These are phyloP conservation scores for Eucalyptus pumila DNA, from an alignment of 345 rosid species.

Conservation along the genomic window DNA sequence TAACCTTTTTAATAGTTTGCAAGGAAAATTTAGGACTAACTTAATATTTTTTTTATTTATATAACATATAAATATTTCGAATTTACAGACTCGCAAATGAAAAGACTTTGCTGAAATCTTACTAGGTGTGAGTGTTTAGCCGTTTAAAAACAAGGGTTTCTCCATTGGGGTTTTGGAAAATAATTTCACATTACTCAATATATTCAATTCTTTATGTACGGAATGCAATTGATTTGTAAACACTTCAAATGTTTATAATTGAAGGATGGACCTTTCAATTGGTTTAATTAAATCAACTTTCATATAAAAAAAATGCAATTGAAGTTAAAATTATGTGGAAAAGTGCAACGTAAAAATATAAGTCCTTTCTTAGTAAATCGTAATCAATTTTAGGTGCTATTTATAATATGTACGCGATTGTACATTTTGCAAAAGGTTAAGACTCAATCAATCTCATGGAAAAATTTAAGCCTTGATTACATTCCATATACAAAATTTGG, in stretches of 20 bases:
- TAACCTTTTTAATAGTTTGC: neutral
- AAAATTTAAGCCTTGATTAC: neutral
- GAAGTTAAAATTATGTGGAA: neutral
- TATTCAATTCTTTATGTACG: neutral
- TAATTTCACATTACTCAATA: neutral
- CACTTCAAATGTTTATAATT: neutral
- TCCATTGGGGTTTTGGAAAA: neutral
- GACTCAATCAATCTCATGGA: neutral
- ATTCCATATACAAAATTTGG: neutral
- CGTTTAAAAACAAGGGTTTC: neutral
- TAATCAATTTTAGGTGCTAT: neutral
- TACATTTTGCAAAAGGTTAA: neutral
- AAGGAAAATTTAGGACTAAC: neutral
- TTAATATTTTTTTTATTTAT: neutral
- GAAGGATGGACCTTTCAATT: neutral
- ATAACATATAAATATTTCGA: neutral
- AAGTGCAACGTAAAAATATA: neutral
- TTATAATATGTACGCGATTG: neutral
- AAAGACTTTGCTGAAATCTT: too few relatives aligned
- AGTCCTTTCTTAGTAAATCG: neutral
- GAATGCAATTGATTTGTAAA: neutral
- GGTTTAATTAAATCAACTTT: neutral
- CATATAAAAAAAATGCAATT: neutral
- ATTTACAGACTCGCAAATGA: too few relatives aligned
- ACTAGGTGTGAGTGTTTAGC: neutral